These are phyloP conservation scores for Ochetophila trinervis DNA, from an alignment of 306 rosid species.

Conservation along the genomic window DNA sequence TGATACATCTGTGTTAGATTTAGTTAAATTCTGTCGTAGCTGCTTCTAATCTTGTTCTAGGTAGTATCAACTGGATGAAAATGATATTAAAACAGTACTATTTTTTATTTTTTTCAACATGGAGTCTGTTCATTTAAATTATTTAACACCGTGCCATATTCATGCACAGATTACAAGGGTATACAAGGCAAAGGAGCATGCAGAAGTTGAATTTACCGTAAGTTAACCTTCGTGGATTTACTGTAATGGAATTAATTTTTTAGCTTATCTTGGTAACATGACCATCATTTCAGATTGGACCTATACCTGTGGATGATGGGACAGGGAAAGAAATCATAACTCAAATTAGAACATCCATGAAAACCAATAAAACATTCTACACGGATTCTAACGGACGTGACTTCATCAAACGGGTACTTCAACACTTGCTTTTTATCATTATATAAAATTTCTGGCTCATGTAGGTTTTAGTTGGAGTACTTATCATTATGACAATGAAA, in stretches of 20 bases:
- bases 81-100: not conserved
- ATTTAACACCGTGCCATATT: not conserved
- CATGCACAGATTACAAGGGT: conserved; percentile 39
- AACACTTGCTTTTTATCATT: not conserved
- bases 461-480: not conserved
- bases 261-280: not conserved
- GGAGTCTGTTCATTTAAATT: not conserved
- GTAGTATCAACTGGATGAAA: not conserved
- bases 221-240: not conserved
- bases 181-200: conserved; percentile 44
- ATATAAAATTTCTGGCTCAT: not conserved
- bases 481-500: not conserved
- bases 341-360: conserved; percentile 32
- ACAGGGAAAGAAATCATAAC: conserved; percentile 35
- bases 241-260: not conserved
- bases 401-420: conserved; percentile 32
- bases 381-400: conserved; percentile 43
- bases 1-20: not conserved
- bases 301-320: conserved; percentile 34
- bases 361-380: conserved; percentile 30
- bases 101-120: not conserved
- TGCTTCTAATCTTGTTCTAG: not conserved
- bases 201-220: conserved; percentile 43
- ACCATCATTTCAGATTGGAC: conserved; percentile 25
- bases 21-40: not conserved